Conservation (phyloP, 208 protist genomes). For the Endotrypanum monterogeii region DNA sequence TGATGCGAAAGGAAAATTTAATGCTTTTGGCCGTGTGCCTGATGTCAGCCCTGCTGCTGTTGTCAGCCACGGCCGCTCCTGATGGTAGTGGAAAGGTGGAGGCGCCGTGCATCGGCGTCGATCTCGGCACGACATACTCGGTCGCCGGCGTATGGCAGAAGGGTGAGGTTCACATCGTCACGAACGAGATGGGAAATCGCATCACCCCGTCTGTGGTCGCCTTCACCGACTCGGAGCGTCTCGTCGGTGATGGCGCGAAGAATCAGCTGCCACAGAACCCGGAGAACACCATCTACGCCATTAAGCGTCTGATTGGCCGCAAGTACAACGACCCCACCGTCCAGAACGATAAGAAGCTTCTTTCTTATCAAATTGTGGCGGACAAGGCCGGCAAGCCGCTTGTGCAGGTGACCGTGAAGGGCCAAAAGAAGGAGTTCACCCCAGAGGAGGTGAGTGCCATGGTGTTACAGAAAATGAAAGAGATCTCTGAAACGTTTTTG, state of each 20-base stretch:
- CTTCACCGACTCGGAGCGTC: constrained; percentile 94
- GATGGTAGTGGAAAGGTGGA: constrained; percentile 81
- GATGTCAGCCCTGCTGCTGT: constrained; percentile 20
- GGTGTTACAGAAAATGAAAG: constrained; percentile 94
- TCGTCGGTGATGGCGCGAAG: constrained; percentile 91
- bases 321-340: constrained; percentile 92
- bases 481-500: constrained; percentile 93
- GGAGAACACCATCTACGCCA: constrained; percentile 90
- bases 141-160: constrained; percentile 97
- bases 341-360: constrained; percentile 96
- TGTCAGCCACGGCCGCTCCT: constrained; percentile 43
- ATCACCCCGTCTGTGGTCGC: constrained; percentile 96
- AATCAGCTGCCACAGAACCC: constrained; percentile 93
- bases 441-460: constrained; percentile 90
- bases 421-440: constrained; percentile 75
- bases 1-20: constrained; percentile 15
- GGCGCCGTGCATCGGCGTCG: constrained; percentile 91
- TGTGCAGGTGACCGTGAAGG: constrained; percentile 73
- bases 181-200: constrained; percentile 93
- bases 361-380: constrained; percentile 79
- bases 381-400: constrained; percentile 87
- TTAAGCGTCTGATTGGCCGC: constrained; percentile 94
- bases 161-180: constrained; percentile 92
- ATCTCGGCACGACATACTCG: constrained; percentile 97
- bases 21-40: constrained; percentile 27